Base-by-base conservation (phyloP, 1,284 basidiomycete genomes). In the Trichosporon asahii region DNA sequence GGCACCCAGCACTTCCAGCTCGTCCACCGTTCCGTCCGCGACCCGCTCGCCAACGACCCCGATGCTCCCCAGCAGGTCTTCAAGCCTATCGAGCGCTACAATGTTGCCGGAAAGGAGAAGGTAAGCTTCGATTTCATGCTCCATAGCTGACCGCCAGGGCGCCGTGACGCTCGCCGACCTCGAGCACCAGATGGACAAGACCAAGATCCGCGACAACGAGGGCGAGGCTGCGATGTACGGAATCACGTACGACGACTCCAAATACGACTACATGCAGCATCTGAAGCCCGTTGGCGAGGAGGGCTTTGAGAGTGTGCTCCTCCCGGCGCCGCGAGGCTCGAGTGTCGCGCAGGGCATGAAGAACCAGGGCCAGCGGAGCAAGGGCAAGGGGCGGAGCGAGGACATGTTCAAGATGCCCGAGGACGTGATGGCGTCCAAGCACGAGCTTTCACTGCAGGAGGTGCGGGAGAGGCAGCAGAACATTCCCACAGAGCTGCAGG, bases 221-320 rank as follows among this genome's bases (percentile, higher is more conserved):
- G 97, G 95, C 69, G 93, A 99, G 85, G 97, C 97, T 0, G 87
- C 93, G 3, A 81, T 89, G 27, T 97, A 98, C 82, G 96, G 95
- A 11, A 86, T 99, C 78, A 95, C 94, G 84, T 99, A 89, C 85
- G 95, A 99, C 84, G 96, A 99, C 79, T 93, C 93, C n/a, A 88
- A 93, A 69, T 99, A 99, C 85, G 93, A 99, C 83, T 99, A 99
- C 86, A 96, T 98, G 93, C 91, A 96, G 84, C 97, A 99, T 84
- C 87, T 99, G 44, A 90, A 92, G 25, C 79, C 88, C 0, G 88
- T 93, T 55, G 93, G 93, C 3, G 89, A 90, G 78, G 91, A 91
- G 53, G 91, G 90, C 3, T 67, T 73, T 25, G 83, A 84, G n/a
- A 77, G 76, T 2, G 76, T 82, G 44, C 86, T 94, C 72, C 86